Evolutionary conservation across 148 eudicot genomes (phyloP).

Genomic region (Chenopodium quinoa): DNA sequence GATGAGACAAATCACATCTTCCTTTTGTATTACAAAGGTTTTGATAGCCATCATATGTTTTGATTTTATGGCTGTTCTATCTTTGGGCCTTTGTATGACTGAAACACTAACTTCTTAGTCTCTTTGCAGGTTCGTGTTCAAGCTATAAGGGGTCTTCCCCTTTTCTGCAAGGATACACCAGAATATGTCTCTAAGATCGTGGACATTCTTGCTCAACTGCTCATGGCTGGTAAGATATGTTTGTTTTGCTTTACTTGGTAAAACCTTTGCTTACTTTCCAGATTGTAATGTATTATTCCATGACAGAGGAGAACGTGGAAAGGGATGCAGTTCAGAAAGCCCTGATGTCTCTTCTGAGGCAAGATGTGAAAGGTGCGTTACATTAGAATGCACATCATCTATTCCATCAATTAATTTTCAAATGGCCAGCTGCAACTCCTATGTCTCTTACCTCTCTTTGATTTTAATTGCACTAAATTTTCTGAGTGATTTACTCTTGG

Average conservation of each 20-base stretch:
- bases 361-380: slow-evolving; percentile 79
- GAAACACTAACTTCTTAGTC: slow-evolving; percentile 5
- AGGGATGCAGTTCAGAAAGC: slow-evolving; percentile 98
- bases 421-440: neutral
- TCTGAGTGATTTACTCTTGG: neutral
- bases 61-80: neutral
- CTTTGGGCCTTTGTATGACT: neutral
- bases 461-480: neutral
- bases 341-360: slow-evolving; percentile 86
- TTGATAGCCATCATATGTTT: neutral
- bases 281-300: slow-evolving; percentile 1
- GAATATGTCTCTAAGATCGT: slow-evolving; percentile 88
- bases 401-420: neutral
- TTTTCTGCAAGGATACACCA: slow-evolving; percentile 94
- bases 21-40: no score
- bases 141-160: slow-evolving; percentile 97
- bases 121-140: slow-evolving; percentile 77
- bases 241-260: neutral
- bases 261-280: slow-evolving; percentile 12
- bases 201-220: slow-evolving; percentile 91
- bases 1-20: no score
- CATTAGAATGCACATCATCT: neutral
- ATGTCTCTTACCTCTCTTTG: neutral
- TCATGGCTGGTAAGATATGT: slow-evolving; percentile 68
- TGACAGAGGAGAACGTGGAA: slow-evolving; percentile 88